Evolutionary conservation across 257 asterid species (phyloP).

Genomic region (Solanum gracilifrons): DNA sequence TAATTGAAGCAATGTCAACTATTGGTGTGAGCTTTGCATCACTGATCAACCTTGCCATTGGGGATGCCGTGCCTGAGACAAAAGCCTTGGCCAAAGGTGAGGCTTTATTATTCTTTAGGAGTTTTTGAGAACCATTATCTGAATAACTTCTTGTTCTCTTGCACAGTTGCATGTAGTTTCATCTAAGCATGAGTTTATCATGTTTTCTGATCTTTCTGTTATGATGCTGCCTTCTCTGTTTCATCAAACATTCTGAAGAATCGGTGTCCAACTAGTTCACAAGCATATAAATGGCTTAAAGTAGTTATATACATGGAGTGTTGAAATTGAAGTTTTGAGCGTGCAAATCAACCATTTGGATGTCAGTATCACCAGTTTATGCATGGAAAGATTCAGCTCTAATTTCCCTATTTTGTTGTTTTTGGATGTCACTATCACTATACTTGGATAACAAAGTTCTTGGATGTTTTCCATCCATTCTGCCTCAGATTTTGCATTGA

Average conservation of each 20-base stretch:
- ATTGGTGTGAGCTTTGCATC: conserved; percentile 64
- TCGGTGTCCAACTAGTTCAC: not conserved
- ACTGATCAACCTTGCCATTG: conserved; percentile 84
- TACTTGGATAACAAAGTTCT: not conserved
- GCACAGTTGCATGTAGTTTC: not conserved
- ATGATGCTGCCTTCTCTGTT: not conserved
- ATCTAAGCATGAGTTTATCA: not conserved
- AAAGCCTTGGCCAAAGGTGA: conserved; percentile 82
- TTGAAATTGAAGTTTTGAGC: not conserved
- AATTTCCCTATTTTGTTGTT: not conserved
- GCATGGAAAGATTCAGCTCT: not conserved
- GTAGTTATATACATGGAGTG: not conserved
- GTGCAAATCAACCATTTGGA: not conserved
- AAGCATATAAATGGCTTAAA: not conserved
- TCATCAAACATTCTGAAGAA: not conserved
- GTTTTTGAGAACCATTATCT: not conserved
- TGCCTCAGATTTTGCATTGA: conserved; percentile 6
- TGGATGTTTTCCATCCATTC: conserved; percentile 1
- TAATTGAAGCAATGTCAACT: conserved; percentile 68
- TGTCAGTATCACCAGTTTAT: not conserved
- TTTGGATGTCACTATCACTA: not conserved
- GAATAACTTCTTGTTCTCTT: not conserved
- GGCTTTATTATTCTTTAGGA: not conserved
- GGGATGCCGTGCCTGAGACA: conserved; percentile 89
- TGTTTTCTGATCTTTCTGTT: not conserved